These are phyloP conservation scores for Protomyces inouyei DNA, from an alignment of 1,139 yeast genomes.

Conservation along the genomic window DNA sequence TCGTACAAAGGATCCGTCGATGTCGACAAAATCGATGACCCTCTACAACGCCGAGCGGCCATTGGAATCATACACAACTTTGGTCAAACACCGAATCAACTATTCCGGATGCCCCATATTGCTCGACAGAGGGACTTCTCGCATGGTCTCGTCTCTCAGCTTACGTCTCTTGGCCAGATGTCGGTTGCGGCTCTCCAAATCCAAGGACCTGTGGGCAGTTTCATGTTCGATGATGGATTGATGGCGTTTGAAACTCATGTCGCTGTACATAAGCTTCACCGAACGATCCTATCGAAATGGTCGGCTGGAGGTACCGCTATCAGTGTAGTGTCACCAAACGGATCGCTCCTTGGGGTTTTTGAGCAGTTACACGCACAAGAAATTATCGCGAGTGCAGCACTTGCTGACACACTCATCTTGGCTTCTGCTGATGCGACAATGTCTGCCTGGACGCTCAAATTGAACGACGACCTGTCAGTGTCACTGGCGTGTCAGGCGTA, in stretches of 20 bases:
- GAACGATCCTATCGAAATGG: not conserved
- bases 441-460: constrained; percentile 33
- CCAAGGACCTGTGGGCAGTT: not conserved
- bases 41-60: constrained; percentile 64
- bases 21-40: constrained; percentile 65
- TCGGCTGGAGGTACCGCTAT: constrained; percentile 4
- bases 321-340: not conserved
- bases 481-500: constrained; percentile 30
- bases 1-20: constrained; percentile 81
- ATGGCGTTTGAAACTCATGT: not conserved
- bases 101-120: constrained; percentile 64
- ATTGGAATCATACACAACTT: constrained; percentile 82
- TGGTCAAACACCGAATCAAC: constrained; percentile 79
- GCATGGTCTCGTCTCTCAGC: not conserved
- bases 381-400: constrained; percentile 31
- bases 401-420: constrained; percentile 33
- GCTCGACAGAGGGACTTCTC: constrained; percentile 35
- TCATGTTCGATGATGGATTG: not conserved
- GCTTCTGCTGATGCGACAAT: constrained; percentile 34
- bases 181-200: not conserved
- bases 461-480: constrained; percentile 25
- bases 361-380: constrained; percentile 33
- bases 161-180: not conserved
- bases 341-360: constrained; percentile 31
- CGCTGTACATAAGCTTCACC: not conserved